Evolutionary conservation across 805 yeast species (phyloP).

Genomic region (Maudiozyma bulderi): DNA sequence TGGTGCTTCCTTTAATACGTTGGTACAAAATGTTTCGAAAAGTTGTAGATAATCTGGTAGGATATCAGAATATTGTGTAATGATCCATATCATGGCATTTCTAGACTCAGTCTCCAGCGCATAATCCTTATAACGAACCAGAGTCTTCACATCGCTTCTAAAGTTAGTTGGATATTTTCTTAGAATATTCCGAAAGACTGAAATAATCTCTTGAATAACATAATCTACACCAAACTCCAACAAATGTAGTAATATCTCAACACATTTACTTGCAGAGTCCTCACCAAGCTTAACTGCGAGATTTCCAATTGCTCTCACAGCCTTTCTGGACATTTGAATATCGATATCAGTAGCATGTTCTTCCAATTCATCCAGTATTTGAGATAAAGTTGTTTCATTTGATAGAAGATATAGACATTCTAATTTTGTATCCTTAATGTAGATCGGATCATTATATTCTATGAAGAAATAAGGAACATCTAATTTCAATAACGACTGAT

Average conservation of each 20-base stretch:
- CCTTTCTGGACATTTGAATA: constrained; percentile 75
- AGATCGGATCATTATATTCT: constrained; percentile 75
- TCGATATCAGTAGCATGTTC: constrained; percentile 87
- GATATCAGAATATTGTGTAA: constrained; percentile 56
- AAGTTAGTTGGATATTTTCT: constrained; percentile 62
- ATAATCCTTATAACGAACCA: constrained; percentile 38
- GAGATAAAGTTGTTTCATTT: constrained; percentile 45
- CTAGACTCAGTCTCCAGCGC: constrained; percentile 74
- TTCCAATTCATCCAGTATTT: constrained; percentile 63
- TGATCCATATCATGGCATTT: constrained; percentile 71
- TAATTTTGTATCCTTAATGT: constrained; percentile 80
- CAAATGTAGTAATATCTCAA: constrained; percentile 49
- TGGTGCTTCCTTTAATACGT: constrained; percentile 49
- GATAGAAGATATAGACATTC: constrained; percentile 81
- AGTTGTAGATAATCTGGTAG: constrained; percentile 28
- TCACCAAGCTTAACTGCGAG: constrained; percentile 65
- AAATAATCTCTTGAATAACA: constrained; percentile 69
- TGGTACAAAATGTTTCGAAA: constrained; percentile 30
- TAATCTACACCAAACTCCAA: constrained; percentile 58
- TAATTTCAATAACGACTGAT: constrained; percentile 41
- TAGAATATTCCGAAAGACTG: constrained; percentile 66
- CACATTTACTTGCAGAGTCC: constrained; percentile 51
- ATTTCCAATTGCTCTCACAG: constrained; percentile 83
- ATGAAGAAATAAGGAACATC: constrained; percentile 79
- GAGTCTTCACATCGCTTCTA: constrained; percentile 33